phyloP scores from a whole-genome alignment of 2,329 filamentous ascomycete species.

The Emmonsiellopsis sp. region DNA sequence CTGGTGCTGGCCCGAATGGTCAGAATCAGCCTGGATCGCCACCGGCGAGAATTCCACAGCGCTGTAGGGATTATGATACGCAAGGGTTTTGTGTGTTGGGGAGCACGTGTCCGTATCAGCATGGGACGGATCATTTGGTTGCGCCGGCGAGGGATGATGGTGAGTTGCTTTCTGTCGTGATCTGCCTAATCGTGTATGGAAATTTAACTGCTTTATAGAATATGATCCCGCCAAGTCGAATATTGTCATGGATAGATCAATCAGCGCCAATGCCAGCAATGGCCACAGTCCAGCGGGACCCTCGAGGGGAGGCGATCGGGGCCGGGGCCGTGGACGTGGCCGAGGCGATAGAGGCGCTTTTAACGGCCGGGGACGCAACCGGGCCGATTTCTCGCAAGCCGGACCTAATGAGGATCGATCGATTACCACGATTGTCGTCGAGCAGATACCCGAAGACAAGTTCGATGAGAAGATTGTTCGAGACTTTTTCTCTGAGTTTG shows the following conservation, averaged over 20 bases:
- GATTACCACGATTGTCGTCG: conserved; percentile 49
- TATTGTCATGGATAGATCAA: conserved; percentile 24
- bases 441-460: conserved; percentile 51
- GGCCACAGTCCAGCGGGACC: conserved; percentile 9
- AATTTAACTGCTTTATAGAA: conserved; percentile 22
- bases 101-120: conserved; percentile 48
- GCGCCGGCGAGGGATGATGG: conserved; percentile 30
- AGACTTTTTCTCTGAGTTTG: conserved; percentile 50
- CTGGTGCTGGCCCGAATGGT: background rate
- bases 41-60: conserved; percentile 26
- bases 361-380: conserved; percentile 26
- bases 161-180: conserved; percentile 11
- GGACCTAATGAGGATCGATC: conserved; percentile 45
- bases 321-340: conserved; percentile 28
- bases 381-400: conserved; percentile 44
- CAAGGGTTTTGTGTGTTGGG: conserved; percentile 51
- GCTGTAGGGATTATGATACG: conserved; percentile 49
- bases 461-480: conserved; percentile 45
- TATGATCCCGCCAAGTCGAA: conserved; percentile 47
- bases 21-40: conserved; percentile 19
- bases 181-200: background rate
- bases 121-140: conserved; percentile 39
- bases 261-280: conserved; percentile 12
- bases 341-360: conserved; percentile 34
- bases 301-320: conserved; percentile 11